Conservation (phyloP, 2,329 filamentous ascomycete genomes). For the Celoporthe dispersa region DNA sequence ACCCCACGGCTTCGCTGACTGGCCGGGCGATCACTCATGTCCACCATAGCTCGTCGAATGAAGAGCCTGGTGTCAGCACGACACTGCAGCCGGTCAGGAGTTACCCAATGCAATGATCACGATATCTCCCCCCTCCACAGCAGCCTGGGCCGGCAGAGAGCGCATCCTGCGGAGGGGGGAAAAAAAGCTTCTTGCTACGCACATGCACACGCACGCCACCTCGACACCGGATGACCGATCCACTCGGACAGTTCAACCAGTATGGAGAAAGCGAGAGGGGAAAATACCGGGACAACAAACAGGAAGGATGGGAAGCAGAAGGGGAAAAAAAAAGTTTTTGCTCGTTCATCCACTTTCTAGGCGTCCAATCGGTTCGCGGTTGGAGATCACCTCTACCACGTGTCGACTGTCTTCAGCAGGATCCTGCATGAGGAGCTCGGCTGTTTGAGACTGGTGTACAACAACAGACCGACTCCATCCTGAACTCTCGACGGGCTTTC, state of each 20-base stretch:
- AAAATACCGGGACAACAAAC: not conserved
- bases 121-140: slow-evolving; percentile 42
- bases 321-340: not conserved
- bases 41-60: slow-evolving; percentile 22
- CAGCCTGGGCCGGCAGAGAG: not conserved
- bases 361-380: slow-evolving; percentile 9
- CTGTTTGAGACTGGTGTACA: not conserved
- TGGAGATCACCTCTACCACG: slow-evolving; percentile 2
- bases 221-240: not conserved
- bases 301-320: not conserved
- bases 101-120: slow-evolving; percentile 41
- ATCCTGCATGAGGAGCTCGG: slow-evolving; percentile 6
- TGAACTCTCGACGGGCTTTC: not conserved
- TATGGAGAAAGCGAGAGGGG: not conserved
- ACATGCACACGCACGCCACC: slow-evolving; percentile 2
- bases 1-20: slow-evolving; percentile 19
- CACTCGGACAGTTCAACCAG: not conserved
- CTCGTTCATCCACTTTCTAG: slow-evolving; percentile 13
- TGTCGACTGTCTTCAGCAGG: slow-evolving; percentile 13
- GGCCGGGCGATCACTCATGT: slow-evolving; percentile 22
- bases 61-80: slow-evolving; percentile 26
- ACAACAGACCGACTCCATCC: not conserved
- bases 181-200: not conserved
- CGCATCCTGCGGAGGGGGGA: not conserved
- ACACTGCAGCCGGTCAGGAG: slow-evolving; percentile 28